These are phyloP conservation scores for Hortiboletus flavorubellus DNA, from an alignment of 768 basidiomycete species.

Conservation along the genomic window DNA sequence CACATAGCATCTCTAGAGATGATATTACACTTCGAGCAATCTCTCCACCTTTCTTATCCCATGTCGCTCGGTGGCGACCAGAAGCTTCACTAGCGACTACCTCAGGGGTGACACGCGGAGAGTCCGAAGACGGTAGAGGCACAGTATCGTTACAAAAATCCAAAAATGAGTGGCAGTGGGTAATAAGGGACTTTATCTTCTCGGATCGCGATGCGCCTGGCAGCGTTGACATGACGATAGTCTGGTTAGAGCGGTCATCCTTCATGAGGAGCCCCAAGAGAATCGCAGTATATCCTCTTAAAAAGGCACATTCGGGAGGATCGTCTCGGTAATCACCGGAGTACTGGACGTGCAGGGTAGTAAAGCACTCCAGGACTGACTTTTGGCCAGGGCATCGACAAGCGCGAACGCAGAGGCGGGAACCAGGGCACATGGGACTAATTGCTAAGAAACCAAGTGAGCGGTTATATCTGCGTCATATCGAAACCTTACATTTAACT, in stretches of 20 bases:
- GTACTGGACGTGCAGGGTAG: conserved; percentile 45
- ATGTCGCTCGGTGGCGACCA: conserved; percentile 9
- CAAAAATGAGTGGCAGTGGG: conserved; percentile 40
- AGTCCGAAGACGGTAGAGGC: conserved; percentile 20
- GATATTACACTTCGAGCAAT: conserved; percentile 48
- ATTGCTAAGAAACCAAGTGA: conserved; percentile 39
- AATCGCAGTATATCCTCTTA: conserved; percentile 73
- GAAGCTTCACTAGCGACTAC: background rate
- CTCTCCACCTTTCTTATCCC: conserved; percentile 37
- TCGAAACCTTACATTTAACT: conserved; percentile 43
- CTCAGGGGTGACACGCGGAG: conserved; percentile 10
- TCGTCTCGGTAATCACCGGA: conserved; percentile 13
- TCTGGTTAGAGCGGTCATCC: conserved; percentile 31
- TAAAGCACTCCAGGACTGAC: conserved; percentile 50
- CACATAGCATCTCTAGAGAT: conserved; percentile 43
- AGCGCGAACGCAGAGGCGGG: conserved; percentile 43
- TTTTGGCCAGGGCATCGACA: conserved; percentile 52
- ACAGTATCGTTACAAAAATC: conserved; percentile 38
- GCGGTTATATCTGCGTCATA: background rate
- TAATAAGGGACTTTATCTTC: conserved; percentile 26
- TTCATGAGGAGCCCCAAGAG: conserved; percentile 57
- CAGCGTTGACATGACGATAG: conserved; percentile 32
- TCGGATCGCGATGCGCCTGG: conserved; percentile 31
- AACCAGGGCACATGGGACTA: conserved; percentile 47
- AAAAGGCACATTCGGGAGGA: conserved; percentile 45